These are phyloP conservation scores for Fusarium pseudonygamai DNA, from an alignment of 2,329 filamentous ascomycete genomes.

Conservation along the genomic window DNA sequence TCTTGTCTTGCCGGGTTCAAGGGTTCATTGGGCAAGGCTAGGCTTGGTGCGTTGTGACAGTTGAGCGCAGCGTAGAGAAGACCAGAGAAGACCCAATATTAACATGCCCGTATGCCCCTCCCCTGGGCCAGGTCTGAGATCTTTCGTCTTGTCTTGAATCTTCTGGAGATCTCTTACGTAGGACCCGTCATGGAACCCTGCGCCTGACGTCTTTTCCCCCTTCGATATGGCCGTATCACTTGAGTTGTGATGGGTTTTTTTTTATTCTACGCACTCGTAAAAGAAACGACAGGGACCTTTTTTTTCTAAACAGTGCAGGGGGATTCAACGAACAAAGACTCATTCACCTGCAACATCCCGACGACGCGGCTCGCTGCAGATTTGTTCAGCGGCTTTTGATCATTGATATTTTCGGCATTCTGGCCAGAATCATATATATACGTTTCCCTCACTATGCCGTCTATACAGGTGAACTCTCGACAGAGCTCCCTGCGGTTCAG, in stretches of 20 bases:
- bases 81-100: conserved; percentile 22
- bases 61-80: background rate
- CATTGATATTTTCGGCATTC: background rate
- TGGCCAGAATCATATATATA: conserved; percentile 4
- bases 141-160: conserved; percentile 22
- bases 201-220: conserved; percentile 16
- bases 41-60: background rate
- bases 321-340: conserved; percentile 13
- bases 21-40: conserved; percentile 4
- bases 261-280: background rate
- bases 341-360: conserved; percentile 31
- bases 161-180: conserved; percentile 21
- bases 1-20: conserved; percentile 32
- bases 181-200: conserved; percentile 33
- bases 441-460: background rate
- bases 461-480: conserved; percentile 20
- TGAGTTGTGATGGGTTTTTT: conserved; percentile 3
- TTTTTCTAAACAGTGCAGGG: conserved; percentile 4
- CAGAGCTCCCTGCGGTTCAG: conserved; percentile 38
- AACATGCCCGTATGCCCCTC: conserved; percentile 28
- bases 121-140: conserved; percentile 25
- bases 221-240: conserved; percentile 14
- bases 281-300: background rate
- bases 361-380: conserved; percentile 27
- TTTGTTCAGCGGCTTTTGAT: conserved; percentile 13